A percentile compares a stretch with the other conserved stretches of the same genome.
Evolutionary conservation across 371 early-diverging fungal species (phyloP).

Genomic region (Dinochytrium kinnereticum): DNA sequence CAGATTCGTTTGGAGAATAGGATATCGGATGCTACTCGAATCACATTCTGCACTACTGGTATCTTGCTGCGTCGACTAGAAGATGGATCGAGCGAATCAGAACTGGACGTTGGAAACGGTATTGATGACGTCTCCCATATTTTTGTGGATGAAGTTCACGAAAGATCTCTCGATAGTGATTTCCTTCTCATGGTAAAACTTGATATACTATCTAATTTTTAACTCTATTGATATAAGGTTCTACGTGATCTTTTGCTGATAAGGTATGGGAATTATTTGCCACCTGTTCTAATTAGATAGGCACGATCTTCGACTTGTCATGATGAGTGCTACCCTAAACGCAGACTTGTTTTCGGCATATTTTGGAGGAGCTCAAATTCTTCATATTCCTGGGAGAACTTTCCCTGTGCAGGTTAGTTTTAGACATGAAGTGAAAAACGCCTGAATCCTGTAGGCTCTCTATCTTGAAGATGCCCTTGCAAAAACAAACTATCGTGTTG

Average conservation of each 20-base stretch:
- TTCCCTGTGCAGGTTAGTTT: conserved; percentile 69
- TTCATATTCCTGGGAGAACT: conserved; percentile 81
- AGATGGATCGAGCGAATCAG: conserved; percentile 34
- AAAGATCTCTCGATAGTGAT: conserved; percentile 63
- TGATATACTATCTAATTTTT: conserved; percentile 24
- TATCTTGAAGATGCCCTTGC: conserved; percentile 49
- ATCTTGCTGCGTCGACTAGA: conserved; percentile 62
- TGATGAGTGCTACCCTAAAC: conserved; percentile 52
- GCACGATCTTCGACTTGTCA: conserved; percentile 38
- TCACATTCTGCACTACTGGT: conserved; percentile 68
- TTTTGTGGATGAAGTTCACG: conserved; percentile 69
- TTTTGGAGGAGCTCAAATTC: conserved; percentile 36
- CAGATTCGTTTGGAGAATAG: conserved; percentile 60
- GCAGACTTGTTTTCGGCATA: conserved; percentile 46
- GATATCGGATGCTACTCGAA: conserved; percentile 49
- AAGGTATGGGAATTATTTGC: conserved; percentile 9
- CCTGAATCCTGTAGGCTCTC: conserved; percentile 20
- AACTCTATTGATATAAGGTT: conserved; percentile 68
- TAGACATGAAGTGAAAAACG: too few species aligned
- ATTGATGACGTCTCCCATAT: conserved; percentile 61
- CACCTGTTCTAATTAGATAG: conserved; percentile 10
- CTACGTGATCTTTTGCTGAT: conserved; percentile 10
- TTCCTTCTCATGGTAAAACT: conserved; percentile 56
- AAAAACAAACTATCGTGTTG: conserved; percentile 35
- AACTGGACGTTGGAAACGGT: conserved; percentile 52